phyloP scores from a whole-genome alignment of 2,329 filamentous ascomycete species.

The Neonectria ditissima region DNA sequence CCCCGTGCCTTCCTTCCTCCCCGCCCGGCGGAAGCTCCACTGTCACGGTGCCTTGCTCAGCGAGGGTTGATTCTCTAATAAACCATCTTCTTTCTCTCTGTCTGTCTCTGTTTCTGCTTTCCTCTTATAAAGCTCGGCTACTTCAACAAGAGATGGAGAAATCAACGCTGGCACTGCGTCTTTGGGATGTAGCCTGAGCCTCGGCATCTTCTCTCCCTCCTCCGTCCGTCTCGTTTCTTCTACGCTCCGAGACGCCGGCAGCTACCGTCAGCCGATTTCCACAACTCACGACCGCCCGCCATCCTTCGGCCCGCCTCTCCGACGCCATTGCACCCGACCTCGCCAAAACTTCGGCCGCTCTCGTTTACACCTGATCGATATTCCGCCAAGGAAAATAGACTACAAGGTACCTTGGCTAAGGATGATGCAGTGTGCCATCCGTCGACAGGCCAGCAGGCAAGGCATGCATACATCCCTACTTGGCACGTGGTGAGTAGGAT shows the following conservation, averaged over 20 bases:
- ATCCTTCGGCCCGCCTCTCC: constrained; percentile 53
- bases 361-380: constrained; percentile 1
- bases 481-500: constrained; percentile 5
- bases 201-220: constrained; percentile 12
- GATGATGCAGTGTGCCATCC: neutral
- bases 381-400: neutral
- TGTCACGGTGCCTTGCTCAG: neutral
- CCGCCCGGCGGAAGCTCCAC: constrained; percentile 1
- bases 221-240: constrained; percentile 28
- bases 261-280: constrained; percentile 41
- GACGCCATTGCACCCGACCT: constrained; percentile 44
- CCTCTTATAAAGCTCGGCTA: constrained; percentile 5
- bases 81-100: no score
- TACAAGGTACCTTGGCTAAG: neutral
- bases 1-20: constrained; percentile 32
- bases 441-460: neutral
- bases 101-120: no score
- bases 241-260: constrained; percentile 26
- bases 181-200: neutral
- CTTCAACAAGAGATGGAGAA: neutral
- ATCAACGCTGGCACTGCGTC: neutral
- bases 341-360: constrained; percentile 44
- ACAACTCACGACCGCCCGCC: constrained; percentile 35
- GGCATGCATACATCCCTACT: constrained; percentile 14
- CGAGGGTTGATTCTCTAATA: neutral